Evolutionary conservation across 805 yeast genomes (phyloP), one percentile per base, ranked within the genome.

Genomic region (Wickerhamomyces rabaulensis): DNA sequence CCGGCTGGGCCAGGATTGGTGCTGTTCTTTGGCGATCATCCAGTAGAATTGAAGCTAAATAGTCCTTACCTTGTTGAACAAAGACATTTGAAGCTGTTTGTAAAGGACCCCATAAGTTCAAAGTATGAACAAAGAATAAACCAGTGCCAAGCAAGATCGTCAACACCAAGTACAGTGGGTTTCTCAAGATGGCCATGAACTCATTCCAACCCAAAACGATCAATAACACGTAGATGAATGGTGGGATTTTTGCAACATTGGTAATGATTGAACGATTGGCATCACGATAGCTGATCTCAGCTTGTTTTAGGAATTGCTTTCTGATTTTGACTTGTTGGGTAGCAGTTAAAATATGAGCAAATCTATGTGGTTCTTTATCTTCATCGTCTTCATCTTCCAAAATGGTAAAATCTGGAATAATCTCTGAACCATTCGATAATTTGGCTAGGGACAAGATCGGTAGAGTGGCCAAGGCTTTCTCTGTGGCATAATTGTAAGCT

Each of bases 121-220:
- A 71, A 47, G 74, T 76, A 60, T 87, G 84, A 49, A 89, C 74
- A 43, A 86, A 75, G 61, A 84, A 88, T 1, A 75, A 61, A 1
- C 79, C 84, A 0, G 86, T 87, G 1, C 76, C 76, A 1, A 74
- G 40, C 10, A 89, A 43, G 39, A 91, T 61, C 1, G 78, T 56
- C 42, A 90, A 62, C 6, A 86, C 72, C 53, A 91, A 80, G 55
- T 86, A 76, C n/a, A 92, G 57, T 44, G 99, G 97, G 61, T 87
- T 91, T 52, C 95, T 77, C 39, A 94, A 60, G 16, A 94, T 79
- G 9, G 94, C 84, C 85, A 90, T 78, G 54, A 94, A 84, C 71
- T 94, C 97, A 64, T 91, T 91, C 97, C 97, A 94, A 9, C 99
- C 99, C 20, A 94, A 70, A 3, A 87, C 80, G 2, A 85, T 64